These are phyloP conservation scores for Nepenthes mirabilis DNA, from an alignment of 148 eudicot genomes.

Conservation along the genomic window DNA sequence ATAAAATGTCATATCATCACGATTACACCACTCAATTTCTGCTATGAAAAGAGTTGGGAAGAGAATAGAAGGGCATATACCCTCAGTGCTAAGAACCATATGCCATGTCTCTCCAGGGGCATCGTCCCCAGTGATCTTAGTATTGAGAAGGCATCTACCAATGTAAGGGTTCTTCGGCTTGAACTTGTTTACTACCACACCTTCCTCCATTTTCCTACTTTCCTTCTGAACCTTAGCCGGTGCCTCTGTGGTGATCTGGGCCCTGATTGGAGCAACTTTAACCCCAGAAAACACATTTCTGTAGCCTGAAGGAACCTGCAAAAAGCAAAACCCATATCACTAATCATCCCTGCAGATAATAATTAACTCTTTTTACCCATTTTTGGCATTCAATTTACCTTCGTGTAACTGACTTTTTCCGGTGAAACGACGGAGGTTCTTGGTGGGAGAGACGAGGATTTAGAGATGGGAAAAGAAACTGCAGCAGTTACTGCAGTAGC, in stretches of 20 bases:
- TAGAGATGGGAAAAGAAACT: slow-evolving; percentile 74
- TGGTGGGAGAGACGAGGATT: slow-evolving; percentile 40
- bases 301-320: slow-evolving; percentile 40
- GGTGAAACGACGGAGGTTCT: slow-evolving; percentile 43
- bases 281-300: slow-evolving; percentile 48
- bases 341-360: neutral
- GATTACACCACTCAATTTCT: too few species aligned
- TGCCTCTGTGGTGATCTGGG: slow-evolving; percentile 71
- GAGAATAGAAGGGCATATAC: slow-evolving; percentile 15
- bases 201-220: slow-evolving; percentile 88
- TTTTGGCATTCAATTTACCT: slow-evolving; percentile 26
- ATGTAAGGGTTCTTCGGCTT: slow-evolving; percentile 84
- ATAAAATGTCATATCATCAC: neutral
- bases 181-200: slow-evolving; percentile 69
- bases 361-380: neutral
- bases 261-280: slow-evolving; percentile 46
- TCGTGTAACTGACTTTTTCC: slow-evolving; percentile 45
- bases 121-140: slow-evolving; percentile 93
- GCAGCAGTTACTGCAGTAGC: slow-evolving; percentile 92
- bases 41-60: too few species aligned
- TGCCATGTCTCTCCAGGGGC: slow-evolving; percentile 99
- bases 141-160: slow-evolving; percentile 78
- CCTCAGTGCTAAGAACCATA: slow-evolving; percentile 92
- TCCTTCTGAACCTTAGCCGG: slow-evolving; percentile 65
- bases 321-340: slow-evolving; percentile 6